phyloP scores from a whole-genome alignment of 2,329 filamentous ascomycete species.

The Penicillium sp. region DNA sequence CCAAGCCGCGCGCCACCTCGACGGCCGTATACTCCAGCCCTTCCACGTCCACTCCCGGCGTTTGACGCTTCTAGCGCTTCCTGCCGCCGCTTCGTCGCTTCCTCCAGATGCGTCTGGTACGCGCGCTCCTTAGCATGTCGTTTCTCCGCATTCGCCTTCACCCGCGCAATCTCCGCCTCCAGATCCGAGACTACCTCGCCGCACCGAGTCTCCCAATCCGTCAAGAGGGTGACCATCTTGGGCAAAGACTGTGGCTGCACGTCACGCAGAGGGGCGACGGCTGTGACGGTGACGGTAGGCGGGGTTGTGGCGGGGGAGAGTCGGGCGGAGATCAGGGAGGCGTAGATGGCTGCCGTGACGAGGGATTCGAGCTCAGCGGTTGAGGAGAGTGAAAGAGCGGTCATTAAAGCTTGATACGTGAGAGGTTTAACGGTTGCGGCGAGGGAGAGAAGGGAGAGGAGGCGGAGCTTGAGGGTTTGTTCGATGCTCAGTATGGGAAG shows the following conservation, averaged over 20 bases:
- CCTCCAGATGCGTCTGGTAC: conserved; percentile 51
- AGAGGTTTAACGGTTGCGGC: conserved; percentile 67
- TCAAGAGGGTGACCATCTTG: conserved; percentile 65
- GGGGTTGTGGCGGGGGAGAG: conserved; percentile 83
- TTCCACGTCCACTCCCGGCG: conserved; percentile 8
- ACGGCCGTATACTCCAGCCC: neutral
- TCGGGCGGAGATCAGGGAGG: conserved; percentile 74
- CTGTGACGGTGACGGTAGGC: conserved; percentile 71
- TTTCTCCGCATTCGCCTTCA: conserved; percentile 59
- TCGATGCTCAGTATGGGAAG: conserved; percentile 70
- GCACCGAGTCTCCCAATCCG: conserved; percentile 77
- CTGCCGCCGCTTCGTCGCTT: conserved; percentile 45
- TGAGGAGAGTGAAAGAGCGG: conserved; percentile 64
- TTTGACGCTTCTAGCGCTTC: conserved; percentile 7
- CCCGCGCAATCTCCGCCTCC: conserved; percentile 68
- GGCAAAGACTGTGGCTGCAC: conserved; percentile 71
- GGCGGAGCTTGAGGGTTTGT: conserved; percentile 81
- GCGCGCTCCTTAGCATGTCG: conserved; percentile 53
- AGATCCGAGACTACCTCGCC: conserved; percentile 69
- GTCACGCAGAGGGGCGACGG: conserved; percentile 82
- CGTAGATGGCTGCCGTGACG: conserved; percentile 84
- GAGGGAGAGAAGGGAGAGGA: conserved; percentile 83
- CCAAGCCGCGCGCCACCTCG: conserved; percentile 11
- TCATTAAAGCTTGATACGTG: conserved; percentile 68
- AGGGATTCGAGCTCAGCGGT: conserved; percentile 76